Percentiles rank a stretch among this genome's conserved stretches.
phyloP scores from a whole-genome alignment of 495 filamentous ascomycete genomes.

The Aspergillus ostianus region DNA sequence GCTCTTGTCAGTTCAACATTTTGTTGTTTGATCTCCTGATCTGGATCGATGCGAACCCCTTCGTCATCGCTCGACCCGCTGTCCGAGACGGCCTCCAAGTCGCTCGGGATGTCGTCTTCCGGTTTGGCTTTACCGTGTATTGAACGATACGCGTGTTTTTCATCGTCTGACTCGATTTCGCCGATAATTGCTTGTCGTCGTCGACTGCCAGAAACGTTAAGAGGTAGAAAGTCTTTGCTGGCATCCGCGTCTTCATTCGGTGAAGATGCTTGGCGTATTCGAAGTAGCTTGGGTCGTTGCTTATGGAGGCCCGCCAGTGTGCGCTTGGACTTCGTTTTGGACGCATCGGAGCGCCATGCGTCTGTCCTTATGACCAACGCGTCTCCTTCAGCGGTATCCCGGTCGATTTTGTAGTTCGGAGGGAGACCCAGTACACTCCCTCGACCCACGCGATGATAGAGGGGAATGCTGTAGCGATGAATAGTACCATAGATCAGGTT shows the following conservation, averaged over 20 bases:
- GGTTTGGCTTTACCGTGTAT: slow-evolving; percentile 63
- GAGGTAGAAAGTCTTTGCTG: slow-evolving; percentile 44
- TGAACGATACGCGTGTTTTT: slow-evolving; percentile 64
- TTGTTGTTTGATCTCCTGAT: slow-evolving; percentile 43
- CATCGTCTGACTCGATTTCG: slow-evolving; percentile 40
- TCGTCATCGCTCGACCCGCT: slow-evolving; percentile 41
- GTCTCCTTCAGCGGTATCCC: slow-evolving; percentile 45
- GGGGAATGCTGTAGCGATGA: slow-evolving; percentile 58
- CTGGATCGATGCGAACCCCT: slow-evolving; percentile 26
- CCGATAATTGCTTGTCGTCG: slow-evolving; percentile 16
- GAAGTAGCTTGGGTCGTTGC: slow-evolving; percentile 20
- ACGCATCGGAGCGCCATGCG: slow-evolving; percentile 22
- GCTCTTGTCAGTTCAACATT: slow-evolving; percentile 58
- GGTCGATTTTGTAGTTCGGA: slow-evolving; percentile 50
- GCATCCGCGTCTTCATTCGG: slow-evolving; percentile 25
- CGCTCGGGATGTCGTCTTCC: slow-evolving; percentile 45
- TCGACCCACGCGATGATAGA: slow-evolving; percentile 56
- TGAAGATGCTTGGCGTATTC: slow-evolving; percentile 21
- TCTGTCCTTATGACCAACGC: slow-evolving; percentile 41
- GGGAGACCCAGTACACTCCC: slow-evolving; percentile 59
- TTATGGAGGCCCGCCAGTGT: slow-evolving; percentile 20
- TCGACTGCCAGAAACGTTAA: slow-evolving; percentile 29
- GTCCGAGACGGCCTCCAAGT: slow-evolving; percentile 55
- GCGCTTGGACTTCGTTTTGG: slow-evolving; percentile 24
- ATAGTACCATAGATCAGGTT: slow-evolving; percentile 61